Base-by-base conservation (phyloP, 768 basidiomycete genomes). In the Royoungia palumana region DNA sequence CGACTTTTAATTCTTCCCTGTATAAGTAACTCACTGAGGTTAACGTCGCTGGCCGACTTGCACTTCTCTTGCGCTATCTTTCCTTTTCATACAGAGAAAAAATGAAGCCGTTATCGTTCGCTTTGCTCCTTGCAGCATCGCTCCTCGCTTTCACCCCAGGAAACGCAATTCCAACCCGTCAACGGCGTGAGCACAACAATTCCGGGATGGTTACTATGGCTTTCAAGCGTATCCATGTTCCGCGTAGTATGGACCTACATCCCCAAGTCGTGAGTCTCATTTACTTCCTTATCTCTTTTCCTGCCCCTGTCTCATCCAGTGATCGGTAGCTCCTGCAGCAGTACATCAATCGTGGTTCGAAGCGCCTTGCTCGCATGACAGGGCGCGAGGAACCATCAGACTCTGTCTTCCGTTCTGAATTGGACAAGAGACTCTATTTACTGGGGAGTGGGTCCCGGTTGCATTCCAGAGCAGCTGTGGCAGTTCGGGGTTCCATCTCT, bases 351-450 rank as follows among this genome's bases (percentile, higher is more conserved):
- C 82, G 80, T 42, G 74, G 76, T 44, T 68, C 78, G 46, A 75
- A 73, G 48, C 84, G 87, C 44, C 75, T 82, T 43, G 85, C 87
- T 8, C 81, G 76, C 41, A 85, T 89, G 81, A 79, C 79, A 5
- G 80, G 84, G 13, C 78, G 76, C 34, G 68, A 69, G 19, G 74
- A 61, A 8, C 83, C 83, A 6, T 71, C 77, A 19, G 70, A 70
- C 13, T 69, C 71, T 21, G 70, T 75, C 14, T 75, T 87, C 44
- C 65, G 70, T 34, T 68, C 56, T 8, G 75, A 71, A 49, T 61
- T 83, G 35, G 60, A 69, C 47, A 70, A 73, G 54, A 74, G 77
- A 35, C 47, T 76, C 49, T 66, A 66, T 46, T 49, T 74, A 16
- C 51, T 75, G 6, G 72, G 72, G 30, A 55, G 61, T 16, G 65